Evolutionary conservation across 139 green algal genomes (phyloP).

Genomic region (Coelastrella sp.): DNA sequence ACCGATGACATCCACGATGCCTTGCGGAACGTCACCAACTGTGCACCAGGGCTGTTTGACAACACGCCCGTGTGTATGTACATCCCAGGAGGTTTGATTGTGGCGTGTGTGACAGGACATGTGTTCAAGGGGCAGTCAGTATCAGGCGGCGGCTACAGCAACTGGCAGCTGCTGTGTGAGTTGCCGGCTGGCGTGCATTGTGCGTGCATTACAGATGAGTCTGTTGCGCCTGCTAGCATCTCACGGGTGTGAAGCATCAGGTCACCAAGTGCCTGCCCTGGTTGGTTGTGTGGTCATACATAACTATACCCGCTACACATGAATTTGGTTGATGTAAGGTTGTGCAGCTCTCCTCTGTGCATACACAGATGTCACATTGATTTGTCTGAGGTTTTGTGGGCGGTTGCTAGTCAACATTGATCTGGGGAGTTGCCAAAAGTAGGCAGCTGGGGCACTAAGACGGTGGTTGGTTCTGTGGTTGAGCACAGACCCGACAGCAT

Average conservation of each 20-base stretch:
- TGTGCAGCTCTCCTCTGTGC: no score
- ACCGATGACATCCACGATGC: conserved; percentile 29
- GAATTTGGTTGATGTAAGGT: no score
- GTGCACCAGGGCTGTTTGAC: conserved; percentile 2
- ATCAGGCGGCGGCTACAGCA: not conserved
- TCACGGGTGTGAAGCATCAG: not conserved
- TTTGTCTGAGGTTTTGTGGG: no score
- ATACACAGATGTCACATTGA: no score
- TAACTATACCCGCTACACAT: no score
- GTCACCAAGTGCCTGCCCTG: no score
- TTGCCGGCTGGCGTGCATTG: conserved; percentile 12
- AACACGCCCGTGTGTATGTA: conserved; percentile 4
- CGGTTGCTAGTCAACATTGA: no score
- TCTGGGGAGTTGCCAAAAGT: no score
- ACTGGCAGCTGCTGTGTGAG: conserved; percentile 19
- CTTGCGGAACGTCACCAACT: not conserved
- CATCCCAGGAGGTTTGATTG: conserved; percentile 31
- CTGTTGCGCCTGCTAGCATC: conserved; percentile 15
- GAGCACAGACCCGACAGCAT: no score
- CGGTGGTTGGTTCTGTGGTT: no score
- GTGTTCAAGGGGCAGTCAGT: not conserved
- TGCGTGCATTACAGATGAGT: not conserved
- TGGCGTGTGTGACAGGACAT: conserved; percentile 13
- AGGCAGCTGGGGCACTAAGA: no score
- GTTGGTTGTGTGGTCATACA: no score